Conservation (phyloP, 1,284 basidiomycete genomes). For the Naganishia cerealis region DNA sequence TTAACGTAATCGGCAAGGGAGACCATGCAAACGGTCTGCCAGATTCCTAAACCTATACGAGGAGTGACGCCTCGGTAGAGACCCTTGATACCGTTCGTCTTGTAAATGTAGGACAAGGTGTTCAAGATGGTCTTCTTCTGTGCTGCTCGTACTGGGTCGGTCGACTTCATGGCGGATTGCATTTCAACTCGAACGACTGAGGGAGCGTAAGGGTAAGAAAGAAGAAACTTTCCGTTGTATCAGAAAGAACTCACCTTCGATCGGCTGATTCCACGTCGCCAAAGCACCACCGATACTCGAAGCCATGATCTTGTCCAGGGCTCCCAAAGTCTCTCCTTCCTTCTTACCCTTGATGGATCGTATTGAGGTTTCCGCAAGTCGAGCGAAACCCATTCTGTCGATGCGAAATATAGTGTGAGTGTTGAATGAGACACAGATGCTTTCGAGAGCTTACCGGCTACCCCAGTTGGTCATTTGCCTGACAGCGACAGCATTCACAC, state of each 20-base stretch:
- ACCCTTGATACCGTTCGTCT: constrained; percentile 92
- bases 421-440: background rate
- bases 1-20: constrained; percentile 94
- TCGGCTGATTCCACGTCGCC: constrained; percentile 99
- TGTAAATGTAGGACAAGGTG: constrained; percentile 89
- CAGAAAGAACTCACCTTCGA: constrained; percentile 67
- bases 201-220: background rate
- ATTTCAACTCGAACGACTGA: constrained; percentile 65
- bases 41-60: constrained; percentile 74
- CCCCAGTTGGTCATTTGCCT: constrained; percentile 99
- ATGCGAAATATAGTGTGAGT: background rate
- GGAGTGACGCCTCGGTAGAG: constrained; percentile 97
- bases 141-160: constrained; percentile 71
- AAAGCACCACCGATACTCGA: constrained; percentile 91
- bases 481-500: constrained; percentile 96
- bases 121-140: constrained; percentile 84
- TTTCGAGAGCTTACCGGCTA: constrained; percentile 65
- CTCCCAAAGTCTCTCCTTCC: constrained; percentile 66
- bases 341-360: constrained; percentile 72
- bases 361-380: constrained; percentile 81
- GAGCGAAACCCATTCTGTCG: constrained; percentile 88
- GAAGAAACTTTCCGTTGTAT: background rate
- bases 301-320: constrained; percentile 82
- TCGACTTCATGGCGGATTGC: constrained; percentile 93
- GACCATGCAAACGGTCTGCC: constrained; percentile 82